Evolutionary conservation across 2,329 filamentous ascomycete genomes (phyloP).

Genomic region (Elsinoe fawcettii): DNA sequence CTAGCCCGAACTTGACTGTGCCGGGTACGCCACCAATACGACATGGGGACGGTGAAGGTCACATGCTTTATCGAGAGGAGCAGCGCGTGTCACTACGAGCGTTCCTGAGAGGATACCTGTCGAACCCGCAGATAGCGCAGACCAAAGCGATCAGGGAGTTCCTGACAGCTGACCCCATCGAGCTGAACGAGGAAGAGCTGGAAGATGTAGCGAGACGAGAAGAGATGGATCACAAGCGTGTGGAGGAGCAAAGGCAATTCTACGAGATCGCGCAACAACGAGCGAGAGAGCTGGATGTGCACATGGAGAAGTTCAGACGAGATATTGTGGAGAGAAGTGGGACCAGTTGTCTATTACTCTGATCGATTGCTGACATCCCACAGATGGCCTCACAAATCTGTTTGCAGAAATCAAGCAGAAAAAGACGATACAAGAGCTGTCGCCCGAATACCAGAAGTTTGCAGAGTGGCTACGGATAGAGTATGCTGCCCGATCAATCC

Average conservation of each 20-base stretch:
- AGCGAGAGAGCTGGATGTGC: constrained; percentile 87
- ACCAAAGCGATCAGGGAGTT: constrained; percentile 83
- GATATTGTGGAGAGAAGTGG: constrained; percentile 65
- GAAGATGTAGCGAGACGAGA: constrained; percentile 74
- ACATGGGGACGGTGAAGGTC: constrained; percentile 13
- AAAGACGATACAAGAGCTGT: constrained; percentile 76
- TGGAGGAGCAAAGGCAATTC: constrained; percentile 88
- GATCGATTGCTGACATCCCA: constrained; percentile 29
- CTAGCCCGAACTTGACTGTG: constrained; percentile 17
- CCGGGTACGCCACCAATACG: constrained; percentile 9
- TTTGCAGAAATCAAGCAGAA: constrained; percentile 92
- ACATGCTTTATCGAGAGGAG: constrained; percentile 71
- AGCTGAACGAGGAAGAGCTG: constrained; percentile 70
- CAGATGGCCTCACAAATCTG: constrained; percentile 79
- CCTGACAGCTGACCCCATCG: constrained; percentile 63
- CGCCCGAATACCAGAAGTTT: constrained; percentile 94
- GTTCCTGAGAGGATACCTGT: constrained; percentile 76
- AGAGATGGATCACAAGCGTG: constrained; percentile 73
- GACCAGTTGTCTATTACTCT: constrained; percentile 31
- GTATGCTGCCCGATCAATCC: constrained; percentile 27
- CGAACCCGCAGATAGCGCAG: constrained; percentile 74
- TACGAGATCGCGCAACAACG: constrained; percentile 90
- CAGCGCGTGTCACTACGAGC: constrained; percentile 87
- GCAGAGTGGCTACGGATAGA: constrained; percentile 97
- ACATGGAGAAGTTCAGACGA: constrained; percentile 77